Evolutionary conservation across 2,329 filamentous ascomycete species (phyloP).

Genomic region (Zymoseptoria pseudotritici): DNA sequence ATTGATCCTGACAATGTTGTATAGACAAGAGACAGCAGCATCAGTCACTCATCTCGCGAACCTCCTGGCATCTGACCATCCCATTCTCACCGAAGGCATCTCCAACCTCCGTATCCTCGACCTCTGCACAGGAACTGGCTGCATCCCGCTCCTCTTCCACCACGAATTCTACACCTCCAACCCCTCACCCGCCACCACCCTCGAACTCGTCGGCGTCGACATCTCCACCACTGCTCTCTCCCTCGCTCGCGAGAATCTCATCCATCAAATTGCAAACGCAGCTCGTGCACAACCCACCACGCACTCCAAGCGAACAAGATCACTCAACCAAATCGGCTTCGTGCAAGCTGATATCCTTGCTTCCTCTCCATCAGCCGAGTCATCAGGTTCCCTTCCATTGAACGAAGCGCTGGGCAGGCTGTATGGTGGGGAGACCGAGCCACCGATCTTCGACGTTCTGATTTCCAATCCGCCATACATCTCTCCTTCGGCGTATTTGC

Average conservation of each 20-base stretch:
- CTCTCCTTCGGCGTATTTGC: slow-evolving; percentile 55
- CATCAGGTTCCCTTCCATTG: slow-evolving; percentile 4
- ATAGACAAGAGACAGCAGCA: slow-evolving; percentile 42
- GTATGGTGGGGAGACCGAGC: not conserved
- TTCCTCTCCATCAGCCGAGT: not conserved
- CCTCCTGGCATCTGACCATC: slow-evolving; percentile 14
- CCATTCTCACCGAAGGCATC: slow-evolving; percentile 1
- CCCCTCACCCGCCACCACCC: not conserved
- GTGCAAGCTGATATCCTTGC: slow-evolving; percentile 29
- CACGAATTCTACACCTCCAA: slow-evolving; percentile 44
- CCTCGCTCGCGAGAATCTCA: slow-evolving; percentile 57
- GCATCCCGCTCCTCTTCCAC: slow-evolving; percentile 73
- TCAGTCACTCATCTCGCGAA: slow-evolving; percentile 30
- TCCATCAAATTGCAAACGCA: slow-evolving; percentile 15
- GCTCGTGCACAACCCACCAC: slow-evolving; percentile 36
- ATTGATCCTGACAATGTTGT: not conserved
- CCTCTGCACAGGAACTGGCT: slow-evolving; percentile 84
- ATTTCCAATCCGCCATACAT: slow-evolving; percentile 91
- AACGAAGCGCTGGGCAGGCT: slow-evolving; percentile 10
- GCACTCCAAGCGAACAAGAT: slow-evolving; percentile 1
- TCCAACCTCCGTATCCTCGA: slow-evolving; percentile 60
- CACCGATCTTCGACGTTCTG: slow-evolving; percentile 49
- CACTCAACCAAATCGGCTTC: slow-evolving; percentile 25
- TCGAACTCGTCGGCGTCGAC: slow-evolving; percentile 64
- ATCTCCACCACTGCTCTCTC: slow-evolving; percentile 58